These are phyloP conservation scores for Coniferiporia sulphurascens DNA, from an alignment of 1,284 basidiomycete genomes.

Conservation along the genomic window DNA sequence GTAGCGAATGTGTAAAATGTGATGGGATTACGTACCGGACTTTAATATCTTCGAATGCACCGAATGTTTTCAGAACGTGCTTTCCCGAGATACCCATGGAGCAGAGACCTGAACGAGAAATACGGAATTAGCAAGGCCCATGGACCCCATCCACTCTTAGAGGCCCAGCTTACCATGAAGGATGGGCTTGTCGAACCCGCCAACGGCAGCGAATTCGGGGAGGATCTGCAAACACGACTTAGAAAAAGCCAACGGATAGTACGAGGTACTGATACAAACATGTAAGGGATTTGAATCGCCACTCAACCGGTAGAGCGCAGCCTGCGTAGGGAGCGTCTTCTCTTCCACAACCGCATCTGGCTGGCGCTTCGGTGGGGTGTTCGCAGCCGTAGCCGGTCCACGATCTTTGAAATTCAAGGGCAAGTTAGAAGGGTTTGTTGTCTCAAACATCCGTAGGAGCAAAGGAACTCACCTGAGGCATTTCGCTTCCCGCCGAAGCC, in stretches of 20 bases:
- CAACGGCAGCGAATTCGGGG: slow-evolving; percentile 90
- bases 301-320: slow-evolving; percentile 85
- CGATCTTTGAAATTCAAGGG: slow-evolving; percentile 55
- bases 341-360: slow-evolving; percentile 88
- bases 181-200: slow-evolving; percentile 92
- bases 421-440: too few relatives aligned
- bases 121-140: background rate
- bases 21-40: slow-evolving; percentile 59
- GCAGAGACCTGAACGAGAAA: slow-evolving; percentile 60
- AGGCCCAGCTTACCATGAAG: slow-evolving; percentile 48
- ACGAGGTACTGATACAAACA: slow-evolving; percentile 37
- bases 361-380: slow-evolving; percentile 76
- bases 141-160: too few relatives aligned
- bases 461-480: slow-evolving; percentile 59
- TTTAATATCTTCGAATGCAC: slow-evolving; percentile 91
- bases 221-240: slow-evolving; percentile 59
- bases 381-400: slow-evolving; percentile 83
- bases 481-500: slow-evolving; percentile 92
- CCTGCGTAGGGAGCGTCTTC: slow-evolving; percentile 78
- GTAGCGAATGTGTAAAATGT: background rate
- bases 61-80: slow-evolving; percentile 86
- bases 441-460: background rate
- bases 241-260: slow-evolving; percentile 1
- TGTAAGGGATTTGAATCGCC: slow-evolving; percentile 93
- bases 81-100: slow-evolving; percentile 94